Conservation (phyloP, 441 rosid species). For the Adansonia gregorii region DNA sequence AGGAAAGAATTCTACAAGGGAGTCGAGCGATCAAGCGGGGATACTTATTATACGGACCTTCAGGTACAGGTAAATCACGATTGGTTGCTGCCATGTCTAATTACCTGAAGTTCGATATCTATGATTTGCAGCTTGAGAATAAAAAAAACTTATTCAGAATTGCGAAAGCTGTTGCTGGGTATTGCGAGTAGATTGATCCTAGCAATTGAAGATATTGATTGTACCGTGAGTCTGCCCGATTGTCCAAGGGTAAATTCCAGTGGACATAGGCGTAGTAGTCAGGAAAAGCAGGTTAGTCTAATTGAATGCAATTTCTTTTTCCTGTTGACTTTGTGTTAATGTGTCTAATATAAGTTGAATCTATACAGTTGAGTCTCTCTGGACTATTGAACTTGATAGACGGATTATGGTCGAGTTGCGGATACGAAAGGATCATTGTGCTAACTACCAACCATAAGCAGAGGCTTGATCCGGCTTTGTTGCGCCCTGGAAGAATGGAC, state of each 20-base stretch:
- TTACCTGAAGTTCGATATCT: constrained; percentile 45
- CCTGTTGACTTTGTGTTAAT: background rate
- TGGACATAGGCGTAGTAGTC: background rate
- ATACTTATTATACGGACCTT: constrained; percentile 45
- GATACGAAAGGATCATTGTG: constrained; percentile 65
- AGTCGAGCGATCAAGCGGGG: constrained; percentile 43
- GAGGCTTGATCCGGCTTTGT: constrained; percentile 58
- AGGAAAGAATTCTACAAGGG: constrained; percentile 40
- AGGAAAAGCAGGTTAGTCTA: constrained; percentile 4
- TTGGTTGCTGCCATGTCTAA: constrained; percentile 58
- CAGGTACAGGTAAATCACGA: constrained; percentile 55
- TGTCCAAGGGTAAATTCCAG: background rate
- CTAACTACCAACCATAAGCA: constrained; percentile 72
- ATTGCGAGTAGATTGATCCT: constrained; percentile 33
- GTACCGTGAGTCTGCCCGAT: constrained; percentile 23
- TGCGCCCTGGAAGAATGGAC: constrained; percentile 77
- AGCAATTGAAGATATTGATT: constrained; percentile 51
- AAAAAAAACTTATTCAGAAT: constrained; percentile 29
- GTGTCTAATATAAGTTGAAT: background rate
- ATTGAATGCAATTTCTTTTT: background rate
- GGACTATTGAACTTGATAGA: constrained; percentile 58
- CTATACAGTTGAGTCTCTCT: constrained; percentile 46
- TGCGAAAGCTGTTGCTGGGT: constrained; percentile 33
- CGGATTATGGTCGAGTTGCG: constrained; percentile 75
- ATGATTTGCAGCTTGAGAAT: constrained; percentile 42